Percentiles rank a stretch among this genome's conserved stretches.
These are phyloP conservation scores for Chaetomium strumarium DNA, from an alignment of 2,329 filamentous ascomycete species.

Conservation along the genomic window DNA sequence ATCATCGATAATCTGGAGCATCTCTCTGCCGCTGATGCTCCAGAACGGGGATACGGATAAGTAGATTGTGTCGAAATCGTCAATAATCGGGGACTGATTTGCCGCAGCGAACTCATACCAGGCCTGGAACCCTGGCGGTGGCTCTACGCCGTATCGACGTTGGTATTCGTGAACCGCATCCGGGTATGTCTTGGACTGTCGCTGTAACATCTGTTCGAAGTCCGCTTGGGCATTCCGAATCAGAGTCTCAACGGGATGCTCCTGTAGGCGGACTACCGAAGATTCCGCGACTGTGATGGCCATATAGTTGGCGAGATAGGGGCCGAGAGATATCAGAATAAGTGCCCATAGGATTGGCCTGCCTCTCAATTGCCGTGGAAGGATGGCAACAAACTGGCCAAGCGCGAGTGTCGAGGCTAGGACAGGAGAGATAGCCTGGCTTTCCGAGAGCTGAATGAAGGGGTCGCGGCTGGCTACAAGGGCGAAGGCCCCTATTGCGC, in stretches of 20 bases:
- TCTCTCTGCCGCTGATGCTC: slow-evolving; percentile 32
- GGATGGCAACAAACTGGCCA: no score
- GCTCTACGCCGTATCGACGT: slow-evolving; percentile 37
- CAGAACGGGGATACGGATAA: slow-evolving; percentile 37
- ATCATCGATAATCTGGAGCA: slow-evolving; percentile 27
- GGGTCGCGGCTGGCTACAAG: slow-evolving; percentile 28
- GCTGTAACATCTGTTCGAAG: slow-evolving; percentile 30
- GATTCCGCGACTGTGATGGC: slow-evolving; percentile 14
- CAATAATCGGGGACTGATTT: slow-evolving; percentile 40
- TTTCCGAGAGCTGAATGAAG: slow-evolving; percentile 27
- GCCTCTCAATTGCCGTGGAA: no score
- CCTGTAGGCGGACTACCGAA: not conserved
- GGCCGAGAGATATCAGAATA: slow-evolving; percentile 29
- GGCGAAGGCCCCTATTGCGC: slow-evolving; percentile 30
- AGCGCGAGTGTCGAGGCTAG: slow-evolving; percentile 26
- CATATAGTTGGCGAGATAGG: slow-evolving; percentile 30
- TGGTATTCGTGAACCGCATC: slow-evolving; percentile 38
- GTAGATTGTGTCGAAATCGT: slow-evolving; percentile 43
- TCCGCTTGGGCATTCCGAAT: slow-evolving; percentile 24
- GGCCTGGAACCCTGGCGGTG: slow-evolving; percentile 40
- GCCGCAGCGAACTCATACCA: slow-evolving; percentile 41
- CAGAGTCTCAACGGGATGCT: slow-evolving; percentile 35
- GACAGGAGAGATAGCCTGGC: slow-evolving; percentile 27
- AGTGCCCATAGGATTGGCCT: no score
- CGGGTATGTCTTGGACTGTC: slow-evolving; percentile 35